Base-by-base conservation (phyloP, 257 asterid species). In the Ilex aquifolium region DNA sequence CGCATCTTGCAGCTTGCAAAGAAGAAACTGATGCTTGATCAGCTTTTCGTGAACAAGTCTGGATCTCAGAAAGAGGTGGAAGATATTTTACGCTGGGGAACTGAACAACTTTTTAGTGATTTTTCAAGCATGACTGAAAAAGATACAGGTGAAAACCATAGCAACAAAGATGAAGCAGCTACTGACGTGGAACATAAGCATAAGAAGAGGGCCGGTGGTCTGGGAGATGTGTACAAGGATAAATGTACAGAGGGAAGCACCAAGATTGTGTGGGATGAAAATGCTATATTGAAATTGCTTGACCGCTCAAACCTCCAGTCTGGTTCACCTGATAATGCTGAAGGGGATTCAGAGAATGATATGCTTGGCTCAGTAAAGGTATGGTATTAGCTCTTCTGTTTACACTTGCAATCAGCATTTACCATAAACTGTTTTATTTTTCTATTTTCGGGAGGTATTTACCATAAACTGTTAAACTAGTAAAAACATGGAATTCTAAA, bases 281-380 rank as follows among this genome's bases (percentile, higher is more conserved):
- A 65, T 77, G 89, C 97, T 54, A 83, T 93, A 70, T 15, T 70
- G 73, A 93, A 90, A 79, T 79, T 93, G 88, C 92, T 93, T 65
- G 99, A 93, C 70, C 94, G 97, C 56, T 80, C 99, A 56, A 76
- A 74, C 64, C 70, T 85, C 72, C 89, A 78, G 76, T 78, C 95
- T 50, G 85, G 79, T 65, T 87, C 86, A 61, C 82, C 87, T 63
- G 97, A 85, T 65, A 85, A 82, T 80, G 79, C 78, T 30, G 99
- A 89, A 63, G 70, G 83, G 4, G 95, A 84, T 72, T 57, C 76
- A 56, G 99, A 92, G 73, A 83, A 68, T 65, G 95, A 82, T 74
- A 87, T 92, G 99, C 97, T 92, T 70, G 99, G 99, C 63, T 83
- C 95, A 55, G 96, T 92, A 55, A 92, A 90, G 96, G 97, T 89